phyloP scores from a whole-genome alignment of 306 rosid species.

The peach (Prunus persica) region DNA sequence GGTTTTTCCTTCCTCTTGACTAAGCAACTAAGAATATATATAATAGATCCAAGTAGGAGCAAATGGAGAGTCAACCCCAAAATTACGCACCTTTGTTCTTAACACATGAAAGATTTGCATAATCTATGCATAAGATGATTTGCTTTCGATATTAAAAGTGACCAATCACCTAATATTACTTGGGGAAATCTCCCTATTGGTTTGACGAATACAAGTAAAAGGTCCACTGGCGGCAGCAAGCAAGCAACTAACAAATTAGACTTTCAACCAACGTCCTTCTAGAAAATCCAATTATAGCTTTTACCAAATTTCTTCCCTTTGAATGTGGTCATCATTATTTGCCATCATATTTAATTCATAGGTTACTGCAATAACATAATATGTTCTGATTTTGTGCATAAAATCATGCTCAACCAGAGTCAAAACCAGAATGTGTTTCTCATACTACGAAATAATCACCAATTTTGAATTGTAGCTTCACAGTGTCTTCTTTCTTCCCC shows the following conservation, averaged over 20 bases:
- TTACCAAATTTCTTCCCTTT: conserved; percentile 4
- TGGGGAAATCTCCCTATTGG: neutral
- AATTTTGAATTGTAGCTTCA: no score
- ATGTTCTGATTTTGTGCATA: neutral
- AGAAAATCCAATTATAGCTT: conserved; percentile 3
- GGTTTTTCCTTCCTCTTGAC: neutral
- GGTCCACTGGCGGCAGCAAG: neutral
- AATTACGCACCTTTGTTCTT: conserved; percentile 2
- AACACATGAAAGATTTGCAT: conserved; percentile 4
- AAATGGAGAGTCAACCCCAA: neutral
- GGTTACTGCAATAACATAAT: neutral
- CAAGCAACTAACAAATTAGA: neutral
- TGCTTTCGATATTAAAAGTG: neutral
- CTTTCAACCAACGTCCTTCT: conserved; percentile 7
- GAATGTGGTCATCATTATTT: conserved; percentile 11
- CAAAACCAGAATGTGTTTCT: neutral
- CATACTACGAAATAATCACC: no score
- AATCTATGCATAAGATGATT: conserved; percentile 7
- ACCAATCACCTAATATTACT: neutral
- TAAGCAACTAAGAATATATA: neutral
- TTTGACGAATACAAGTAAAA: neutral
- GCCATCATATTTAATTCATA: neutral
- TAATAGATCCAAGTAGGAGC: neutral
- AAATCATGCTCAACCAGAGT: neutral
- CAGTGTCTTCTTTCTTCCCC: no score